Base-by-base conservation (phyloP, 2,329 filamentous ascomycete species). In the Aspergillus spinulosporus region DNA sequence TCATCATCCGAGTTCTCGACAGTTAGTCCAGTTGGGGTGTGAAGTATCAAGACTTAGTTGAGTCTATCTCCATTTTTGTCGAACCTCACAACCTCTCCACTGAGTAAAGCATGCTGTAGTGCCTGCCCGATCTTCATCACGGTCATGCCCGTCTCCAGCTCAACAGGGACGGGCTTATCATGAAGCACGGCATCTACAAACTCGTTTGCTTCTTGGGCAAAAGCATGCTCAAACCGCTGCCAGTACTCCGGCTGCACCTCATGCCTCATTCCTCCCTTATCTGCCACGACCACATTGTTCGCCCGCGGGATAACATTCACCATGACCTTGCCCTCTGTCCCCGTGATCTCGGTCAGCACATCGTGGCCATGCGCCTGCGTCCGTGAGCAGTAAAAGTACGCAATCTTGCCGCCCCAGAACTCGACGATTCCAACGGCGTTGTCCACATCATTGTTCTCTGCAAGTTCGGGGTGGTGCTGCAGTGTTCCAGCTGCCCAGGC, bases 281-380 rank as follows among this genome's bases (percentile, higher is more conserved):
- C 78, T 66, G 82, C 80, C 39, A 84, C 74, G 7, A 88, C 80
- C 15, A 86, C 74, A 54, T 82, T 82, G 3, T 74, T 70, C 34
- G 74, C 72, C 28, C n/a, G 12, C 5, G 86, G 86, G 62, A 85
- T 80, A 0, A 77, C 78, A 64, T 88, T 88, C 58, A 88, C 76
- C 0, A 78, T 73, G 4, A 88, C 64, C 68, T 88, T 88, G 21
- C 86, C 85, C 62, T 81, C 77, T 1, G 86, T 88, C 11, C 85
- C 86, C 52, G 88, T 85, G 59, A 88, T 81, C 72, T 88, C 85
- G 0, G 86, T 87, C 57, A 79, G 82, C 67, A 88, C 86, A 59
- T 87, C 82, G 69, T 88, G 85, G 0, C 86, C 86, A 0, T 83
- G 81, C 0, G 85, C 82, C 82, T 88, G 88, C 82, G 87, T 88